phyloP scores from a whole-genome alignment of 2,329 filamentous ascomycete genomes.

The Gaeumannomyces tritici region DNA sequence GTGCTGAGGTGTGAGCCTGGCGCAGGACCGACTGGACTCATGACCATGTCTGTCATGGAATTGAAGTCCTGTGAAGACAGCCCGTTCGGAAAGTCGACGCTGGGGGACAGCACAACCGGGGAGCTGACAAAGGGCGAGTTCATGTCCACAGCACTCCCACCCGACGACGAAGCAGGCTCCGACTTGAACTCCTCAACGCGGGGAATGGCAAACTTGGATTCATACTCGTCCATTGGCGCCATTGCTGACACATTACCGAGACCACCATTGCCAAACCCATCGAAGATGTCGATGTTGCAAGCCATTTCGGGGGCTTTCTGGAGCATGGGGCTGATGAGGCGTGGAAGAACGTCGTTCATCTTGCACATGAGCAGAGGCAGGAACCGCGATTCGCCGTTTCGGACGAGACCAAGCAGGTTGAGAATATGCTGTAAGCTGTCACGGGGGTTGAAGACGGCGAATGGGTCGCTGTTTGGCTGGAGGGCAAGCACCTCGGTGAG shows the following conservation, averaged over 20 bases:
- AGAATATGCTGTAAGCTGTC: conserved; percentile 66
- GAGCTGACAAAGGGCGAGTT: conserved; percentile 42
- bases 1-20: conserved; percentile 14
- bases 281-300: conserved; percentile 50
- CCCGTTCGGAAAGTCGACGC: conserved; percentile 36
- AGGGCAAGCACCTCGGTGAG: conserved; percentile 65
- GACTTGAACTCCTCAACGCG: conserved; percentile 28
- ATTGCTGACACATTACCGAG: conserved; percentile 45
- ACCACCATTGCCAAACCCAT: conserved; percentile 54
- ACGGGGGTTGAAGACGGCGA: conserved; percentile 51
- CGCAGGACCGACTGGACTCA: conserved; percentile 35
- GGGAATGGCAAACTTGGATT: conserved; percentile 33
- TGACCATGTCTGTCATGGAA: conserved; percentile 43
- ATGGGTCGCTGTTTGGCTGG: conserved; percentile 51
- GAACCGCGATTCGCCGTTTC: conserved; percentile 68
- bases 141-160: conserved; percentile 28
- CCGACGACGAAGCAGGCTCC: conserved; percentile 25
- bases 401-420: conserved; percentile 57
- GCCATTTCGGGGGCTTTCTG: conserved; percentile 47
- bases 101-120: conserved; percentile 42
- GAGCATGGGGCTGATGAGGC: conserved; percentile 49
- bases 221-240: conserved; percentile 33
- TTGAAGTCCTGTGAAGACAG: conserved; percentile 30
- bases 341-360: conserved; percentile 61
- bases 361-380: conserved; percentile 69